These are phyloP conservation scores for Fusarium camptoceras DNA, from an alignment of 2,329 filamentous ascomycete genomes.

Conservation along the genomic window DNA sequence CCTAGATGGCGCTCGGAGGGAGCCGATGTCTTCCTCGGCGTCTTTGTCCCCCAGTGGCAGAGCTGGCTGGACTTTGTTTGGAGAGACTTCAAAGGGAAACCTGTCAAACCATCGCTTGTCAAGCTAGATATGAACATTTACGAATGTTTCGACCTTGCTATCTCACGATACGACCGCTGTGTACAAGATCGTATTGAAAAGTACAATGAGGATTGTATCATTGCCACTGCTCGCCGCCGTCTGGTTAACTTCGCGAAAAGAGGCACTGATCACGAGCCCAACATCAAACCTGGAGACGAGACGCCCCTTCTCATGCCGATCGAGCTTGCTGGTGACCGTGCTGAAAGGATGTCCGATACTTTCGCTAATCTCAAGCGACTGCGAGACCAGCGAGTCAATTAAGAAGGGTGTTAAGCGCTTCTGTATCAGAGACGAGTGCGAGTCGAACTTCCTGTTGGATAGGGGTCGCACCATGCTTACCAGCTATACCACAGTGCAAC, in stretches of 20 bases:
- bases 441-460: too few species aligned
- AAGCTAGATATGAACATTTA: not conserved
- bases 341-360: not conserved
- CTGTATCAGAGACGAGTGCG: not conserved
- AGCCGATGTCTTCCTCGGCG: not conserved
- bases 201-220: not conserved
- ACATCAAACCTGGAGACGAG: not conserved
- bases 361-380: not conserved
- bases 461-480: not conserved
- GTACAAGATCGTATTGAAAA: not conserved
- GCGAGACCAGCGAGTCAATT: not conserved
- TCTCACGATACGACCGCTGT: not conserved
- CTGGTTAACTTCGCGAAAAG: not conserved
- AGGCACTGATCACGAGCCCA: not conserved
- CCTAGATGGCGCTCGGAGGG: not conserved
- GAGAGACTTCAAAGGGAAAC: not conserved
- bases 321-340: not conserved
- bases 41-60: not conserved
- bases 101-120: not conserved
- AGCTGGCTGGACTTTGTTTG: not conserved
- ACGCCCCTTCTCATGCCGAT: not conserved
- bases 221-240: not conserved
- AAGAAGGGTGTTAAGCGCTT: not conserved
- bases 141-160: not conserved
- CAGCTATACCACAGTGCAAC: not conserved